phyloP scores from a whole-genome alignment of 352 stramenopile genomes.

The Globisporangium paroecandrum region DNA sequence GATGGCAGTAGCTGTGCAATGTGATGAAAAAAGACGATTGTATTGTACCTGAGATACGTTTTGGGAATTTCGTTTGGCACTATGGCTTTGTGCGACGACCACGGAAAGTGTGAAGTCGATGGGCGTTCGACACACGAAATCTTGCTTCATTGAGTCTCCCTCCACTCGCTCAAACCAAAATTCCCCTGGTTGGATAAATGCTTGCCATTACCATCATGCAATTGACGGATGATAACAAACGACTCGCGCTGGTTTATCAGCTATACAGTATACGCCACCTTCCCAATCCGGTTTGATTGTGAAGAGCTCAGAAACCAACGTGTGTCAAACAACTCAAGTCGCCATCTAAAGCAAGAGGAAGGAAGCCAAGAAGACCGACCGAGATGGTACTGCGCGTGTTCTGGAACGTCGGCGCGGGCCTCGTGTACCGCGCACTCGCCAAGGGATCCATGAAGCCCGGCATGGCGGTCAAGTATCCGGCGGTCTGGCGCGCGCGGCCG shows the following conservation, averaged over 20 bases:
- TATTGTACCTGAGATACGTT: background rate
- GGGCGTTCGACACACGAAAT: too few relatives aligned
- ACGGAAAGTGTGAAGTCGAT: too few relatives aligned
- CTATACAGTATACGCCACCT: background rate
- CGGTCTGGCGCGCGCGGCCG: slow-evolving; percentile 62
- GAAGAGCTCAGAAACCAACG: background rate
- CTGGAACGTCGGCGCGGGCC: slow-evolving; percentile 63
- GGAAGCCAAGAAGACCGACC: background rate
- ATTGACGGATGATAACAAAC: background rate
- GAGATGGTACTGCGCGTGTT: slow-evolving; percentile 68
- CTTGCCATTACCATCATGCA: background rate
- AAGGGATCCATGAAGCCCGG: slow-evolving; percentile 41
- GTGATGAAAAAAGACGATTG: slow-evolving; percentile 1
- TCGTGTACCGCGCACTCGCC: slow-evolving; percentile 51
- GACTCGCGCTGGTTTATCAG: background rate
- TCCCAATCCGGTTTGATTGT: background rate
- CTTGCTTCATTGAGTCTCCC: background rate
- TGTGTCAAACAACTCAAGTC: background rate
- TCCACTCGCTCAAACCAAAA: background rate
- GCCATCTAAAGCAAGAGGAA: too few relatives aligned
- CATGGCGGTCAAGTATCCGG: slow-evolving; percentile 60
- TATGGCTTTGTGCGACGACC: too few relatives aligned
- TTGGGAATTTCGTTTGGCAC: too few relatives aligned
- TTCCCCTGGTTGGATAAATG: background rate
- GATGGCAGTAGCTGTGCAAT: slow-evolving; percentile 1